Evolutionary conservation across 2,329 filamentous ascomycete genomes (phyloP).

Genomic region (Coniochaeta ligniaria): DNA sequence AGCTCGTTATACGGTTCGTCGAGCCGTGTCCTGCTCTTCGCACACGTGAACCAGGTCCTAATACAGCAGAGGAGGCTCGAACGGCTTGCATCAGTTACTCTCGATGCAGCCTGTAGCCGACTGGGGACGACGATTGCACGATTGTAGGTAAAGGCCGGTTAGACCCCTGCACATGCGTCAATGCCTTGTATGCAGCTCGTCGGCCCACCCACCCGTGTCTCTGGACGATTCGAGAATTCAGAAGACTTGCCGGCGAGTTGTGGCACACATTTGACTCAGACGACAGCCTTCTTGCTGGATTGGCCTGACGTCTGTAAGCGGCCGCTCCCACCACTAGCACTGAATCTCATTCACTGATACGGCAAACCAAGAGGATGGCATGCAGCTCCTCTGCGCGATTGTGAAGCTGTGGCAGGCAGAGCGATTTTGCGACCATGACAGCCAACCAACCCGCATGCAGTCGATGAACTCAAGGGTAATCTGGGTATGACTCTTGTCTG

Average conservation of each 20-base stretch:
- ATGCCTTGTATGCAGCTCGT: conserved; percentile 28
- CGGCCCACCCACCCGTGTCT: conserved; percentile 6
- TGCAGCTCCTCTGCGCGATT: conserved; percentile 16
- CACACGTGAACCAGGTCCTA: background rate
- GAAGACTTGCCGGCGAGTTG: background rate
- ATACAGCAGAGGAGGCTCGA: background rate
- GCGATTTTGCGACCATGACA: conserved; percentile 2
- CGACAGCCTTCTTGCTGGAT: background rate
- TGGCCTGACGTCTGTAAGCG: conserved; percentile 2
- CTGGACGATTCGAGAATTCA: conserved; percentile 3
- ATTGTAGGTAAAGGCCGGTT: background rate
- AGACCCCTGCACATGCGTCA: conserved; percentile 29
- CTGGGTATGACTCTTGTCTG: conserved; percentile 7
- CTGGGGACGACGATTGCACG: background rate
- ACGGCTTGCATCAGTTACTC: too few relatives aligned
- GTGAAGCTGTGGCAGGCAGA: conserved; percentile 9
- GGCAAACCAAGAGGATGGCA: conserved; percentile 13
- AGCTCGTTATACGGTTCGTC: background rate
- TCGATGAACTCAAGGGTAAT: background rate
- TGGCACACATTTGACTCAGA: conserved; percentile 10
- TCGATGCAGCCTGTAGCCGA: background rate
- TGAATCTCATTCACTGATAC: conserved; percentile 9
- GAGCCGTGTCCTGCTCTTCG: background rate
- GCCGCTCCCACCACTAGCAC: conserved; percentile 3
- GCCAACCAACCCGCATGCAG: conserved; percentile 11